Conservation (phyloP, 2,329 filamentous ascomycete species). For the Monosporascus sp. region DNA sequence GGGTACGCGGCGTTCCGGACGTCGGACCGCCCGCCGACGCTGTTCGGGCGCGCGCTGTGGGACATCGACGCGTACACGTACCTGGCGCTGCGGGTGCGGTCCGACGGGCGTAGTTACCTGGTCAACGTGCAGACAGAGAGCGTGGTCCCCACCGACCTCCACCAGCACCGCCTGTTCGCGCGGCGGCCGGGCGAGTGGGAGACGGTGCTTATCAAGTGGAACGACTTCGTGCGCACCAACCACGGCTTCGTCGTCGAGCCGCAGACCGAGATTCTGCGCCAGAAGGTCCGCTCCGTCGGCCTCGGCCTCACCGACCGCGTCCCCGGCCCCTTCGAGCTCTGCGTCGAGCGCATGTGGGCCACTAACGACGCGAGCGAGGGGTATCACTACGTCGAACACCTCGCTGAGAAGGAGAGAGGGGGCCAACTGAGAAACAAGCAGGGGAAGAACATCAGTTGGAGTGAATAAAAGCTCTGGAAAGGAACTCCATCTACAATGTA, state of each 20-base stretch:
- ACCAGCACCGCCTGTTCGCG: constrained; percentile 84
- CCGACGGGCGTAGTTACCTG: constrained; percentile 86
- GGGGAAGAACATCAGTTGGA: constrained; percentile 38
- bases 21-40: constrained; percentile 63
- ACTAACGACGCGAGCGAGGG: constrained; percentile 59
- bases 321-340: constrained; percentile 82
- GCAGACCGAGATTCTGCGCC: constrained; percentile 80
- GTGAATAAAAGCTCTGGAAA: constrained; percentile 5
- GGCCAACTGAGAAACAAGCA: constrained; percentile 36
- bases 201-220: constrained; percentile 85
- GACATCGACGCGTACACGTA: constrained; percentile 86
- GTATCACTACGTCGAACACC: constrained; percentile 18
- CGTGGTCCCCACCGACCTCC: constrained; percentile 88
- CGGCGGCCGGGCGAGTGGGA: constrained; percentile 84
- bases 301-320: constrained; percentile 85
- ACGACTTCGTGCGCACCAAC: constrained; percentile 92
- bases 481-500: constrained; percentile 1
- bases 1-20: constrained; percentile 93
- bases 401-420: constrained; percentile 15
- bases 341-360: constrained; percentile 83
- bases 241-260: constrained; percentile 89
- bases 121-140: constrained; percentile 95
- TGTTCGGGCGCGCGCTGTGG: constrained; percentile 86
- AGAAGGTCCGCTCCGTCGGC: constrained; percentile 80
- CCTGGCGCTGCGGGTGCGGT: constrained; percentile 82